phyloP scores from a whole-genome alignment of 2,329 filamentous ascomycete species.

The Trichoderma citrinoviride region DNA sequence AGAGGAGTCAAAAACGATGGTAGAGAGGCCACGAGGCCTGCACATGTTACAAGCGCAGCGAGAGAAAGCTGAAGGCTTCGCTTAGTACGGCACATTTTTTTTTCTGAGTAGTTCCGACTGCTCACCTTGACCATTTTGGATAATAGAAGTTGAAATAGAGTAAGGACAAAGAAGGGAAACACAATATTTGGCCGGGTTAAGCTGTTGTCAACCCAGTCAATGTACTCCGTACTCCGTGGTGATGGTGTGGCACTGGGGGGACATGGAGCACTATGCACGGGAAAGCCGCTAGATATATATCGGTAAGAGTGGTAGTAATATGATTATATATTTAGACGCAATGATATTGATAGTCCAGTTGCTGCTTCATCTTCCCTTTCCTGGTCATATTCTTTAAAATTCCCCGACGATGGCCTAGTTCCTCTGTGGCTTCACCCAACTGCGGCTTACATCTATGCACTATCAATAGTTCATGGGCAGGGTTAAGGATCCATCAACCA shows the following conservation, averaged over 20 bases:
- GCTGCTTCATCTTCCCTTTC: neutral
- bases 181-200: neutral
- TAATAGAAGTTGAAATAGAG: neutral
- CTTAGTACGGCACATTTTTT: neutral
- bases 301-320: neutral
- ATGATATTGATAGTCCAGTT: neutral
- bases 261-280: conserved; percentile 5
- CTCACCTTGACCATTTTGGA: conserved; percentile 9
- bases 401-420: neutral
- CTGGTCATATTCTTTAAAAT: neutral
- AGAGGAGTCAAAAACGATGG: neutral
- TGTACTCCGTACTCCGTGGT: neutral
- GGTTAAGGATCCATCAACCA: neutral
- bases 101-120: neutral
- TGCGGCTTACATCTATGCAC: conserved; percentile 1
- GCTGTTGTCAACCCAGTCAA: neutral
- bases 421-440: neutral
- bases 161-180: neutral
- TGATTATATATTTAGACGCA: conserved; percentile 8
- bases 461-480: conserved; percentile 15
- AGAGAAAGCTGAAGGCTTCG: neutral
- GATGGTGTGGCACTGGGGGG: neutral
- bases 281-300: conserved; percentile 9
- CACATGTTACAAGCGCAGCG: neutral
- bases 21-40: neutral